Evolutionary conservation across 306 rosid genomes (phyloP), one percentile per base, ranked within the genome.

Genomic region (Fagus crenata): DNA sequence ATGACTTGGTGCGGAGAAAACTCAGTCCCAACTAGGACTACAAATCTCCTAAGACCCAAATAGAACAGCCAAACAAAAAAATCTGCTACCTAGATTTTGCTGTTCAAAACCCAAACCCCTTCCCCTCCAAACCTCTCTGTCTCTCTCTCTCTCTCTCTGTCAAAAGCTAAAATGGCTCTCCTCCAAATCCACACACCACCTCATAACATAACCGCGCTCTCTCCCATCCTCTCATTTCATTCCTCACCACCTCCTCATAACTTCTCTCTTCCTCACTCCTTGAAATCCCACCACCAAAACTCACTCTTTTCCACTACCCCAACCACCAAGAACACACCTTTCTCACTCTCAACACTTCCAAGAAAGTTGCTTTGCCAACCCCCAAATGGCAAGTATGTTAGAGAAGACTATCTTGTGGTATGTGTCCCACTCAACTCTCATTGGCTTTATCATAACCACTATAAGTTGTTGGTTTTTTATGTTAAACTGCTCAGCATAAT

Each of bases 341-440:
- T 85, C 42, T 83, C 92, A 6, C 87, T 84, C 89, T 85, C 91
- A 39, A 51, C 91, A 4, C 55, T 75, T 3, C 84, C 93, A 64
- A 86, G 90, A 81, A 88, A 82, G 80, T 32, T 89, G 37, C 88
- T 90, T 11, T 92, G 93, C 73, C 75, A 78, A 69, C 93, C 98
- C 11, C 92, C 96, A 13, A 86, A 74, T 8, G 98, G 97, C 8
- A 90, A 83, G 76, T 58, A 87, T 69, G 78, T 95, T 53, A 80
- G 85, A 72, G 89, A 90, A 15, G 96, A 90, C 80, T 92, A 95
- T 85, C 97, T 92, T 67, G 98, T 95, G 90, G 98, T 93, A 85
- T 74, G 86, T 37, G 12, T 17, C 53, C 12, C 58, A 18, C 28
- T 6, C 6, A 49, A 35, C 37, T 54, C 76, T n/a, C 46, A 54